A percentile compares a stretch with the other conserved stretches of the same genome.
These are phyloP conservation scores for Penicillium griseofulvum DNA, from an alignment of 2,329 filamentous ascomycete genomes.

Conservation along the genomic window DNA sequence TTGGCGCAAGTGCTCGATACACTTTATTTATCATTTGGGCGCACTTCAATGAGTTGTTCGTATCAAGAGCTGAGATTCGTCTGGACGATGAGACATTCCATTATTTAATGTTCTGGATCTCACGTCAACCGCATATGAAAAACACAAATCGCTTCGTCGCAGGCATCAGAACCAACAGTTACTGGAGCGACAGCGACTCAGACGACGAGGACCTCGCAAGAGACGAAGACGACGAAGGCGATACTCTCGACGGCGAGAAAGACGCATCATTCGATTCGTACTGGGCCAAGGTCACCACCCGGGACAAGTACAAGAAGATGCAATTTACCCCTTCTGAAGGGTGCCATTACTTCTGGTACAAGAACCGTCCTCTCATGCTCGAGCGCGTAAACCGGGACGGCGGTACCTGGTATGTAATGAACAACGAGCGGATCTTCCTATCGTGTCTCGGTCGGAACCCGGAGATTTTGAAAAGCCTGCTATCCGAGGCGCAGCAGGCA, in stretches of 20 bases:
- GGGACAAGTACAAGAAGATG: conserved; percentile 36
- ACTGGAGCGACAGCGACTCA: conserved; percentile 21
- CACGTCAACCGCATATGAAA: conserved; percentile 60
- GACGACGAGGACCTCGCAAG: conserved; percentile 23
- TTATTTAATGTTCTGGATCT: conserved; percentile 69
- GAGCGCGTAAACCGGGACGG: conserved; percentile 27
- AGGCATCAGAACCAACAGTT: conserved; percentile 56
- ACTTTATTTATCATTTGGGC: conserved; percentile 49
- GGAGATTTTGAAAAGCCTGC: conserved; percentile 32
- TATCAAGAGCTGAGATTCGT: conserved; percentile 65
- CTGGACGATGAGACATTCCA: conserved; percentile 71
- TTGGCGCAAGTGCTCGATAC: conserved; percentile 56
- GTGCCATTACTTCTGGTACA: conserved; percentile 67
- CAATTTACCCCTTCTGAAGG: conserved; percentile 67
- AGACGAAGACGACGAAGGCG: conserved; percentile 30
- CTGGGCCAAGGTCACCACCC: conserved; percentile 40
- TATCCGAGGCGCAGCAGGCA: conserved; percentile 36
- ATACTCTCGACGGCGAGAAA: conserved; percentile 31
- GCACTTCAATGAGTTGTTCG: conserved; percentile 55
- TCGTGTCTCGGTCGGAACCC: conserved; percentile 38
- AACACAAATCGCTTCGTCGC: conserved; percentile 62
- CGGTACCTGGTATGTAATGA: conserved; percentile 16
- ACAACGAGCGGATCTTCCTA: conserved; percentile 34
- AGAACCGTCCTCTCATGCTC: conserved; percentile 51
- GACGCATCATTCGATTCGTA: conserved; percentile 43